These are phyloP conservation scores for Malus asiatica DNA, from an alignment of 306 rosid species.

Conservation along the genomic window DNA sequence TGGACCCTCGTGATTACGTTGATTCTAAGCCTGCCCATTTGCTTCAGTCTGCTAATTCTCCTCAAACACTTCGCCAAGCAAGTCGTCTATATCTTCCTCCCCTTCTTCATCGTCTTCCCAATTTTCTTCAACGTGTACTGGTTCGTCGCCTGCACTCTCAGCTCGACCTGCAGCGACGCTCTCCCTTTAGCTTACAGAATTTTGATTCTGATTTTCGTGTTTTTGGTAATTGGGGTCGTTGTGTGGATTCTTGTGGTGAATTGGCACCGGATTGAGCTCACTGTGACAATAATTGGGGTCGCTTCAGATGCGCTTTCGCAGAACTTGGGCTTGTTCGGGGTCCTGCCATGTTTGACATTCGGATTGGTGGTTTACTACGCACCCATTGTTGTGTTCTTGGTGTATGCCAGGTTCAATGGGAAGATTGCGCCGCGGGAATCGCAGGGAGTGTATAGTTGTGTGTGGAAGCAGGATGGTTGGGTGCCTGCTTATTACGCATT, in stretches of 20 bases:
- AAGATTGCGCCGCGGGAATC: slow-evolving; percentile 32
- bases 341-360: slow-evolving; percentile 51
- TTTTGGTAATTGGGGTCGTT: slow-evolving; percentile 53
- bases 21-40: slow-evolving; percentile 54
- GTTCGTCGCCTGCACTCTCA: slow-evolving; percentile 79
- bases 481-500: slow-evolving; percentile 79
- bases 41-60: slow-evolving; percentile 44
- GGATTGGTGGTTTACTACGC: slow-evolving; percentile 51
- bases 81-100: slow-evolving; percentile 60
- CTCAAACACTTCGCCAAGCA: slow-evolving; percentile 82
- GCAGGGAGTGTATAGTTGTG: slow-evolving; percentile 46
- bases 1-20: slow-evolving; percentile 75
- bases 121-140: slow-evolving; percentile 73
- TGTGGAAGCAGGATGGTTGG: slow-evolving; percentile 87
- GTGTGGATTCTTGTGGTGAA: slow-evolving; percentile 74
- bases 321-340: slow-evolving; percentile 61
- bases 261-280: slow-evolving; percentile 85
- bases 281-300: slow-evolving; percentile 66
- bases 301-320: slow-evolving; percentile 62
- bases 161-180: slow-evolving; percentile 44
- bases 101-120: slow-evolving; percentile 61
- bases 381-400: slow-evolving; percentile 74
- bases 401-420: slow-evolving; percentile 70
- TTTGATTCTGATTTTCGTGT: slow-evolving; percentile 47
- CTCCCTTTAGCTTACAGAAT: slow-evolving; percentile 67